Percentiles rank a stretch among this genome's conserved stretches.
phyloP scores from a whole-genome alignment of 495 filamentous ascomycete genomes.

The Penicillium salamii region DNA sequence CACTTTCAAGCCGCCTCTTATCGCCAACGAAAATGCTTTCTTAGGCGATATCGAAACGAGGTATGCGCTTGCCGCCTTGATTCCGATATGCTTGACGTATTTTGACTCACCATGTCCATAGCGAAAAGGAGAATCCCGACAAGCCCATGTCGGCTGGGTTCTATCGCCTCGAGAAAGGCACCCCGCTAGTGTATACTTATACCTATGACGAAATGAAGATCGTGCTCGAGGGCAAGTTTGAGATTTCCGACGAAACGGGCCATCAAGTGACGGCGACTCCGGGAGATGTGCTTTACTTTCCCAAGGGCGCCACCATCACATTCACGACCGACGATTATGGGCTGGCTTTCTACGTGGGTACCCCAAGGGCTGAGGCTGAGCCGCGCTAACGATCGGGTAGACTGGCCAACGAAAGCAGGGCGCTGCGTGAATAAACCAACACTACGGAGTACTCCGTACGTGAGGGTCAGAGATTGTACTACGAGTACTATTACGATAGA shows the following conservation, averaged over 20 bases:
- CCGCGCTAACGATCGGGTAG: constrained; percentile 24
- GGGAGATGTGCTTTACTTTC: constrained; percentile 78
- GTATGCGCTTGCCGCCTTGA: constrained; percentile 37
- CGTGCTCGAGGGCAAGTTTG: constrained; percentile 72
- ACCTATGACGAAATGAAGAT: constrained; percentile 81
- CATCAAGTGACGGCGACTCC: constrained; percentile 63
- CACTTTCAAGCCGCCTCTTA: constrained; percentile 65
- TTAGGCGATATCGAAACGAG: constrained; percentile 64
- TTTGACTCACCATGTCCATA: too few species aligned
- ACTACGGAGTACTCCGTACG: too few species aligned
- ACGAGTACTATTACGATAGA: too few species aligned
- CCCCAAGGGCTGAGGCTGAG: not conserved
- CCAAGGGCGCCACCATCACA: constrained; percentile 73
- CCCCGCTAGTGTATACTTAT: constrained; percentile 70
- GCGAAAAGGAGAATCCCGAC: constrained; percentile 54
- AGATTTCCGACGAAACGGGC: constrained; percentile 68
- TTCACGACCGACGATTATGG: constrained; percentile 70
- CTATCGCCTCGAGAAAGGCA: constrained; percentile 72
- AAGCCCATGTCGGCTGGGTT: constrained; percentile 68
- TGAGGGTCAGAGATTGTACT: too few species aligned
- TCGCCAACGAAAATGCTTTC: constrained; percentile 73
- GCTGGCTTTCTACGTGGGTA: constrained; percentile 62
- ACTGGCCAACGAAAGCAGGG: constrained; percentile 46
- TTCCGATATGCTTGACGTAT: too few species aligned
- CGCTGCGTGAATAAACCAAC: constrained; percentile 26